phyloP scores from a whole-genome alignment of 805 yeast species.

The Pichia phayaonensis region DNA sequence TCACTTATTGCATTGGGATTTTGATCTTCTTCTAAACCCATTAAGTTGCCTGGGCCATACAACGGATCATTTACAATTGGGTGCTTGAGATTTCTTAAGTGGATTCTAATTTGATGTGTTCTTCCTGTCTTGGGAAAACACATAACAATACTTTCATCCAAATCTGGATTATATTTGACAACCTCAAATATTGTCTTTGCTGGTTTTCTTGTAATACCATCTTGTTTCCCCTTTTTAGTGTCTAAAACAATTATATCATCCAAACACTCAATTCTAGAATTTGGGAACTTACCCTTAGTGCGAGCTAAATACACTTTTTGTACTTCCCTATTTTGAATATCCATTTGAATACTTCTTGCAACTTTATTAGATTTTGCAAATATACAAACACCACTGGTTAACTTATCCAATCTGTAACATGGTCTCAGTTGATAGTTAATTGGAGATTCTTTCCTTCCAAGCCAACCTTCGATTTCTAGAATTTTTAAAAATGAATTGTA shows the following conservation, averaged over 20 bases:
- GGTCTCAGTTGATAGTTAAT: conserved; percentile 19
- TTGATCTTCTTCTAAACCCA: not conserved
- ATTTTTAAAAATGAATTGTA: conserved; percentile 42
- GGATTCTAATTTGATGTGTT: conserved; percentile 53
- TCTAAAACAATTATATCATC: conserved; percentile 33
- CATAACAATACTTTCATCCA: conserved; percentile 35
- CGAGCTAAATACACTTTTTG: conserved; percentile 41
- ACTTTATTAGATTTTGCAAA: conserved; percentile 33
- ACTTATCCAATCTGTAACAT: conserved; percentile 46
- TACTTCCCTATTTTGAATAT: conserved; percentile 28
- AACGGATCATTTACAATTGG: conserved; percentile 32
- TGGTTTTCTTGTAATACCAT: conserved; percentile 19
- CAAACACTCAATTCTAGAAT: conserved; percentile 19
- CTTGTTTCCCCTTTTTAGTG: conserved; percentile 19
- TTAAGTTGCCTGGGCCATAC: conserved; percentile 15
- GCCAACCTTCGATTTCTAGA: conserved; percentile 26
- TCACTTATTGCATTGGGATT: not conserved
- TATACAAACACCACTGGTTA: conserved; percentile 45
- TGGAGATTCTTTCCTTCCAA: not conserved
- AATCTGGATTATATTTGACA: conserved; percentile 23
- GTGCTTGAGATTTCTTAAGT: conserved; percentile 38
- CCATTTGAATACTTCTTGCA: conserved; percentile 27
- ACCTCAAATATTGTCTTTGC: conserved; percentile 20
- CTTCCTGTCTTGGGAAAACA: conserved; percentile 47
- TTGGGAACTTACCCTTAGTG: conserved; percentile 35